Evolutionary conservation across 768 basidiomycete species (phyloP), one percentile per base, ranked within the genome.

Genomic region (Tephrocybe sp.): DNA sequence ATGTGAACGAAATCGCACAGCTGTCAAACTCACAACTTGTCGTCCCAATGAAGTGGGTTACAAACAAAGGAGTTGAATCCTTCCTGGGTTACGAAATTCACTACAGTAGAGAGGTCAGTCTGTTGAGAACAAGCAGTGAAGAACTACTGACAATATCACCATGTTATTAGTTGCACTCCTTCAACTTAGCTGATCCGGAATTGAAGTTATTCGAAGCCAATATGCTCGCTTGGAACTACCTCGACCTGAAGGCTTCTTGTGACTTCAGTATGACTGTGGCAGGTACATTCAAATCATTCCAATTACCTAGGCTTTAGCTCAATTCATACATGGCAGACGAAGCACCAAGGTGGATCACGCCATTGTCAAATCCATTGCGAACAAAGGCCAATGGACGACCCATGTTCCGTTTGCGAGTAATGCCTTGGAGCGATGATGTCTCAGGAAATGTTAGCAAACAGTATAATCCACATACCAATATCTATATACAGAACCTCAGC

Each of bases 361-460:
- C 33, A 15, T 5, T 34, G 16, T 45, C 45, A 11, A 31, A 48
- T 53, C 51, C 48, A n/a, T 34, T 57, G 22, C 47, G 52, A 1
- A 47, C 5, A 49, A 53, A 48, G 15, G 44, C 49, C 31, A 49
- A 52, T 37, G 60, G 21, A 13, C 22, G 23, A 24, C 58, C 29
- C 31, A 4, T 47, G 25, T 61, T 55, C 41, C 19, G 46, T 1
- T 10, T 61, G 12, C 50, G 51, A 3, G 43, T 47, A 18, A 38
- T 47, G 45, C 36, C 36, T 16, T 68, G 64, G 64, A 34, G 49
- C 9, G 67, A 69, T 42, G 64, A 71, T 57, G 66, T 69, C 3
- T 69, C 65, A 1, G 68, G 68, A 25, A 62, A 69, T 57, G 47
- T 41, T 15, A 64, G 51, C 52, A 72, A 72, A 52, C 66, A 69